phyloP scores from a whole-genome alignment of 495 filamentous ascomycete genomes.

The Aspergillus asperescens region DNA sequence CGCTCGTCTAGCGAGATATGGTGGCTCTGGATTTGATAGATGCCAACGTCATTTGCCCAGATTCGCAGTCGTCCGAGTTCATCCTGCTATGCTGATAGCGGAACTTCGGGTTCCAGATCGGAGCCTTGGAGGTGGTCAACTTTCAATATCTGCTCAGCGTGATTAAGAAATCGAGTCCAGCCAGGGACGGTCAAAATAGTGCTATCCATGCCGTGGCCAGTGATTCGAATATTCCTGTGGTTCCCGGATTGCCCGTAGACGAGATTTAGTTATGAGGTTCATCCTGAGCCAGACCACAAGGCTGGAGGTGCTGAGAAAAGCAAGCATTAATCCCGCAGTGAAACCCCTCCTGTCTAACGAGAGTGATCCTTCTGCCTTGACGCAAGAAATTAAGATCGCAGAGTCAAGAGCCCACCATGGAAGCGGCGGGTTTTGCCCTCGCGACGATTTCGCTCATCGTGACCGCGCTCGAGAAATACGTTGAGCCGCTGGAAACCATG shows the following conservation, averaged over 20 bases:
- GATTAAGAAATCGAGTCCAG: not conserved
- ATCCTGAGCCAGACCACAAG: not conserved
- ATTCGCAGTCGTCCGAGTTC: conserved; percentile 2
- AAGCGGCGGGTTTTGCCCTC: not conserved
- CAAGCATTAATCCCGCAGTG: not conserved
- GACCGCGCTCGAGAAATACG: not conserved
- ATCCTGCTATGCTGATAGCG: not conserved
- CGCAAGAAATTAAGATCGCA: not conserved
- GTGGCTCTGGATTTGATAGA: not conserved
- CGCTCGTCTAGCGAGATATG: not conserved
- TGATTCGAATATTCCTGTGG: not conserved
- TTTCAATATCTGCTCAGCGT: not conserved
- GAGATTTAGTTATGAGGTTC: too few relatives aligned
- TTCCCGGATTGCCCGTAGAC: too few relatives aligned
- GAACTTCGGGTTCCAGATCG: not conserved
- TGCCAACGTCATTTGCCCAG: not conserved
- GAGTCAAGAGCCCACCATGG: not conserved
- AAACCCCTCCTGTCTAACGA: not conserved
- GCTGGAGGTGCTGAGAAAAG: not conserved
- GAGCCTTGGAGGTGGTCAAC: too few relatives aligned
- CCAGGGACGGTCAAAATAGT: not conserved
- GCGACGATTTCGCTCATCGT: not conserved
- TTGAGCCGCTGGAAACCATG: not conserved
- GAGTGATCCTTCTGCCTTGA: not conserved
- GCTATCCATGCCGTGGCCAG: not conserved